Evolutionary conservation across 108 stramenopile species (phyloP).

Genomic region (Conticribra weissflogii): DNA sequence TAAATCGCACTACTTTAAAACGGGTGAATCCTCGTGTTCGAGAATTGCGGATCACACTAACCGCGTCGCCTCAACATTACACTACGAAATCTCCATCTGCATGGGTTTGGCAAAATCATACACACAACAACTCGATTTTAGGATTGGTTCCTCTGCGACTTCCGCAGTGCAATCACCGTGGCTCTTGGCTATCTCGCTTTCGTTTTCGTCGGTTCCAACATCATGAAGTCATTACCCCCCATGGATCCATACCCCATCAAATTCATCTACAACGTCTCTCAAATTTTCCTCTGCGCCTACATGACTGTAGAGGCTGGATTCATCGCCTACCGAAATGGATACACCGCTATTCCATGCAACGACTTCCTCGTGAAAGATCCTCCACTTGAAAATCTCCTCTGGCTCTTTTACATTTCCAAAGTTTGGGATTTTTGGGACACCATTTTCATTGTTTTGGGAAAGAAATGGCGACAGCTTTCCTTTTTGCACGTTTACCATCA

Average conservation of each 20-base stretch:
- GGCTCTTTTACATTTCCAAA: constrained; percentile 98
- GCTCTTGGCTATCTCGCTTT: constrained; percentile 83
- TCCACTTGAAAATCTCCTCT: constrained; percentile 90
- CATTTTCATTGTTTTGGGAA: constrained; percentile 97
- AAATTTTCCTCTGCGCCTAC: constrained; percentile 98
- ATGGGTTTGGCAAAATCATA: too few relatives aligned
- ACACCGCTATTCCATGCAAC: constrained; percentile 87
- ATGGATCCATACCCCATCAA: constrained; percentile 93
- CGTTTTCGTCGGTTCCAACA: constrained; percentile 74
- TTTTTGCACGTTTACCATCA: constrained; percentile 99
- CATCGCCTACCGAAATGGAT: constrained; percentile 89
- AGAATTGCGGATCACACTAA: too few relatives aligned
- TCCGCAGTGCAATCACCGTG: constrained; percentile 77
- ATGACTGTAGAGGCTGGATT: constrained; percentile 96
- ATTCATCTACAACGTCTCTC: constrained; percentile 97
- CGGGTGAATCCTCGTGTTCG: too few relatives aligned
- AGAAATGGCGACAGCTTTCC: constrained; percentile 97
- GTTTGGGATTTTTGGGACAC: constrained; percentile 99
- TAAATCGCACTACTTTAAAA: too few relatives aligned
- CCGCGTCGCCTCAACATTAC: too few relatives aligned
- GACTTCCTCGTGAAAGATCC: constrained; percentile 76
- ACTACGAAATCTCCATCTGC: too few relatives aligned
- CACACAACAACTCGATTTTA: too few relatives aligned
- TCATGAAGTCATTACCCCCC: constrained; percentile 72
- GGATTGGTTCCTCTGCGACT: constrained; percentile 88